phyloP scores from a whole-genome alignment of 2,329 filamentous ascomycete species.

The Fusarium camptoceras region DNA sequence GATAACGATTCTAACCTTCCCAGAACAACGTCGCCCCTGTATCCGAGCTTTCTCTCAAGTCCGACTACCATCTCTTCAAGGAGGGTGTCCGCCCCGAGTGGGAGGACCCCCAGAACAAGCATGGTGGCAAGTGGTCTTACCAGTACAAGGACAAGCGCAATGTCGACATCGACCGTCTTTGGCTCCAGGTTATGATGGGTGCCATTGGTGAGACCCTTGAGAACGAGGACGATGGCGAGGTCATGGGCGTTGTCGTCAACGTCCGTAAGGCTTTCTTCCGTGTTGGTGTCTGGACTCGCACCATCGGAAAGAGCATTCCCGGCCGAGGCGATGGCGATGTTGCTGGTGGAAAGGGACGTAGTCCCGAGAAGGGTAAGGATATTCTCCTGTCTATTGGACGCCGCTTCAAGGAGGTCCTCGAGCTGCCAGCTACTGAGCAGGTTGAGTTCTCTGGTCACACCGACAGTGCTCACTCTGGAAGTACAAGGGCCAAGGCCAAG shows the following conservation, averaged over 20 bases:
- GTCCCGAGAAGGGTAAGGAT: slow-evolving; percentile 84
- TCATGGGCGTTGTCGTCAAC: slow-evolving; percentile 99
- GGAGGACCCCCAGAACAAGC: slow-evolving; percentile 99
- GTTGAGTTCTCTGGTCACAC: slow-evolving; percentile 98
- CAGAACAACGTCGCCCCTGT: slow-evolving; percentile 99
- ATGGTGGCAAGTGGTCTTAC: slow-evolving; percentile 99
- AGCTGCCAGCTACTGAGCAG: slow-evolving; percentile 78
- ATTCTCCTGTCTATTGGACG: slow-evolving; percentile 85
- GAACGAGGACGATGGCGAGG: slow-evolving; percentile 91
- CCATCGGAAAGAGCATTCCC: slow-evolving; percentile 85
- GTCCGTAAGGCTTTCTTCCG: slow-evolving; percentile 98
- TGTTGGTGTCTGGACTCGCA: slow-evolving; percentile 96
- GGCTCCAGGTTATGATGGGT: slow-evolving; percentile 96
- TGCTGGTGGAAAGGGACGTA: slow-evolving; percentile 81
- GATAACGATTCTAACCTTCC: slow-evolving; percentile 19
- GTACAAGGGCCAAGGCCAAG: slow-evolving; percentile 96
- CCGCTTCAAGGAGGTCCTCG: slow-evolving; percentile 92
- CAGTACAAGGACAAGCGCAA: slow-evolving; percentile 96
- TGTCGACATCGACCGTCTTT: slow-evolving; percentile 92
- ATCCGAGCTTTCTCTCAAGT: slow-evolving; percentile 95
- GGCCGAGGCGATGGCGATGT: slow-evolving; percentile 79
- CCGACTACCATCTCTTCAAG: slow-evolving; percentile 99
- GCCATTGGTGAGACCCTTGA: slow-evolving; percentile 98
- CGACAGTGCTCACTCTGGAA: slow-evolving; percentile 91
- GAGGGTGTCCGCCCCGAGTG: slow-evolving; percentile 95